These are phyloP conservation scores for Galerina sulciceps DNA, from an alignment of 768 basidiomycete genomes.

Conservation along the genomic window DNA sequence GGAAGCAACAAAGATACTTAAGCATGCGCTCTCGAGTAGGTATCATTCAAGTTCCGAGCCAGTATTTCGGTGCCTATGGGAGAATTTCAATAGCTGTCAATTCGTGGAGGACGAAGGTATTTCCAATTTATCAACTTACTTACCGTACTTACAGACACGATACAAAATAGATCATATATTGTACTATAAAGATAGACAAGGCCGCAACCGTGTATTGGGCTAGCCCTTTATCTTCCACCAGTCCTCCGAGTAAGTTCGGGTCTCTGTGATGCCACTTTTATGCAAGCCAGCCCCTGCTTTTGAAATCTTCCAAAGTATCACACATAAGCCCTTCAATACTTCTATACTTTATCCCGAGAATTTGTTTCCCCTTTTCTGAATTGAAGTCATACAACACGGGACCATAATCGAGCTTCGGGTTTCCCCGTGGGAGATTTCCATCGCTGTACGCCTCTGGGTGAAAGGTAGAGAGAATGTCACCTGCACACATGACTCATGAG, in stretches of 20 bases:
- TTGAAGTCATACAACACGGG: not conserved
- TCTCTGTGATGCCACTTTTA: no score
- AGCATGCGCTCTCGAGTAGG: conserved; percentile 1
- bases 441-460: not conserved
- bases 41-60: not conserved
- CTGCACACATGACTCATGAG: not conserved
- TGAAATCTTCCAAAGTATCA: conserved; percentile 3
- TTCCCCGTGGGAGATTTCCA: conserved; percentile 2
- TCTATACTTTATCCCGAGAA: not conserved
- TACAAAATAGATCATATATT: no score
- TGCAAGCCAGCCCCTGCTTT: conserved; percentile 7
- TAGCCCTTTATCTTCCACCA: no score
- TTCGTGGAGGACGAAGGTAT: conserved; percentile 59
- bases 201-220: no score
- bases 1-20: conserved; percentile 56
- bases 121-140: no score
- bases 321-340: not conserved
- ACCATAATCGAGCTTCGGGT: not conserved
- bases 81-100: conserved; percentile 53
- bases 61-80: conserved; percentile 50
- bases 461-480: not conserved
- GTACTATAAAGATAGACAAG: no score
- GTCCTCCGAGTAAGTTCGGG: no score
- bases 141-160: no score
- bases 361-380: not conserved